phyloP scores from a whole-genome alignment of 768 basidiomycete species.

The Kwoniella newhampshirensis region DNA sequence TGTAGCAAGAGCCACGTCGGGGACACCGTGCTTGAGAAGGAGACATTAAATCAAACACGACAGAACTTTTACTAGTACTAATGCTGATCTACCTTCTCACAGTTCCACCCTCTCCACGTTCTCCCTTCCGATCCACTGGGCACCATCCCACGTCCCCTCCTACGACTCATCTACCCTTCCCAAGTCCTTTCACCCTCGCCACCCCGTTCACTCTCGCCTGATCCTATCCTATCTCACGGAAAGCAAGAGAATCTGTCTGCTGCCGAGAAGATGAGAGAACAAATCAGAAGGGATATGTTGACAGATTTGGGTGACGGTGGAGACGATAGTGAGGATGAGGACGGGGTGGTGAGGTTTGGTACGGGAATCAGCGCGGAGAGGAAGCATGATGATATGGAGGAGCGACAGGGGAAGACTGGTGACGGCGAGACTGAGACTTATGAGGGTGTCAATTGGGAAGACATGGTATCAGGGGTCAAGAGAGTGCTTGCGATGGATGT shows the following conservation, averaged over 20 bases:
- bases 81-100: conserved; percentile 1
- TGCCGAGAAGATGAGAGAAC: conserved; percentile 46
- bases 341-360: conserved; percentile 17
- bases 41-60: too few species aligned
- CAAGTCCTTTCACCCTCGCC: conserved; percentile 30
- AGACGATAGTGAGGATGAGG: conserved; percentile 25
- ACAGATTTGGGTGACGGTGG: conserved; percentile 15
- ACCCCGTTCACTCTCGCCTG: conserved; percentile 13
- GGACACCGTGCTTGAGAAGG: too few species aligned
- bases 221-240: conserved; percentile 12
- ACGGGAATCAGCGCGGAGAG: not conserved
- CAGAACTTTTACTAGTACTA: too few species aligned
- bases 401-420: conserved; percentile 3
- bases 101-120: conserved; percentile 53
- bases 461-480: conserved; percentile 40
- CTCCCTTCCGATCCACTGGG: conserved; percentile 37
- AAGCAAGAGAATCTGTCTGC: conserved; percentile 30
- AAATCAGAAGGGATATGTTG: conserved; percentile 49
- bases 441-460: conserved; percentile 37
- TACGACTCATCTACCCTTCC: conserved; percentile 43
- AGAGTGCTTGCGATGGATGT: conserved; percentile 49
- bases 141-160: conserved; percentile 43
- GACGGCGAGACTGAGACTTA: too few species aligned
- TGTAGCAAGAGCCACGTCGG: too few species aligned
- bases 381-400: not conserved